Percentiles rank a stretch among this genome's conserved stretches.
Evolutionary conservation across 208 protist genomes (phyloP).

Genomic region (Trypanosoma cruzi): DNA sequence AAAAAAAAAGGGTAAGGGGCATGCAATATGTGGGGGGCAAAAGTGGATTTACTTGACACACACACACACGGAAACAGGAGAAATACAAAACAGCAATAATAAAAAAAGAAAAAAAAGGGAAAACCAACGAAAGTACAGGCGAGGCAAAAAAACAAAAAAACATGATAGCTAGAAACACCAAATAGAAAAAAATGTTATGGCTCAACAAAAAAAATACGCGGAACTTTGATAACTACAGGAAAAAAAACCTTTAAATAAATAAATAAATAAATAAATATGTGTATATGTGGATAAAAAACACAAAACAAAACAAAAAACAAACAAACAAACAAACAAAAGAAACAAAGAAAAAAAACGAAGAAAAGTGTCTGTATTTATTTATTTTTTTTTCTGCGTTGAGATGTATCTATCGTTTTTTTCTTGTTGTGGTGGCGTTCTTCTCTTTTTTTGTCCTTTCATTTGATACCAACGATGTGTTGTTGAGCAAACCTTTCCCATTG

Average conservation of each 20-base stretch:
- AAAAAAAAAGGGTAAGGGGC: not conserved
- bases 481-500: not conserved
- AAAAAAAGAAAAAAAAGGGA: not conserved
- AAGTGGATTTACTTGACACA: not conserved
- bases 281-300: not conserved
- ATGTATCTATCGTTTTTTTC: not conserved
- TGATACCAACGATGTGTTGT: not conserved
- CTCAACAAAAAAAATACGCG: too few relatives aligned
- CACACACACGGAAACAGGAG: not conserved
- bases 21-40: slow-evolving; percentile 8
- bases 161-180: too few relatives aligned
- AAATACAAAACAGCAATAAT: not conserved
- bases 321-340: not conserved
- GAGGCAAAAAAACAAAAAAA: not conserved
- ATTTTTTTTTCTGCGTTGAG: slow-evolving; percentile 11
- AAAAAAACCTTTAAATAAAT: too few relatives aligned
- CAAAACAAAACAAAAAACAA: too few relatives aligned
- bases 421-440: not conserved
- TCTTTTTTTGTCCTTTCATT: not conserved
- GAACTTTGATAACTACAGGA: too few relatives aligned
- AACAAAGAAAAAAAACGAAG: slow-evolving; percentile 12
- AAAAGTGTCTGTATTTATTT: slow-evolving; percentile 7
- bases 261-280: too few relatives aligned
- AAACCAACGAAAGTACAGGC: not conserved
- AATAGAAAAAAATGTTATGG: too few relatives aligned